Evolutionary conservation across 495 filamentous ascomycete species (phyloP), one percentile per base, ranked within the genome.

Genomic region (Penicillium maclennaniae): DNA sequence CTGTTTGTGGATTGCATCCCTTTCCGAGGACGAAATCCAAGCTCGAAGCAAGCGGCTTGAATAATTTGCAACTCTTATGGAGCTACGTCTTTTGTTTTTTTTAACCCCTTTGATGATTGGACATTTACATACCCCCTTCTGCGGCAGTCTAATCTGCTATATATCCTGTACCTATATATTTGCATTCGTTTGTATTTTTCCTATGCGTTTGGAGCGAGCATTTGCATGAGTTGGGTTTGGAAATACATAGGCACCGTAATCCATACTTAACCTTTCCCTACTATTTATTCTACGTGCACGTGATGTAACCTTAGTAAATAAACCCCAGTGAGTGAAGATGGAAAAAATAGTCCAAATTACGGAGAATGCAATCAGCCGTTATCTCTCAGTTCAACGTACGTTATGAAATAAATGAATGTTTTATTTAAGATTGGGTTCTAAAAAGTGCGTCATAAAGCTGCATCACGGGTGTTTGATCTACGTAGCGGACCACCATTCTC

Each of bases 1-100:
- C 58, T 97, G 92, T 69, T 79, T 99, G 45, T 99, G 95, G 95
- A 91, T 99, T 77, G 84, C 89, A 16, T 89, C 88, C 23, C 73
- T 99, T 38, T 80, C 76, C 17, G 95, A 99, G 58, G 89, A 90
- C 41, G 86, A 92, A 68, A 92, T 99, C 61, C 72, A 77, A 45
- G 61, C 67, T 42, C 67, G 77, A 51, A 87, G 83, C 57, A 82
- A 77, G 58, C 65, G 60, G 19, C 60, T 87, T 40, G 80, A 82
- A 54, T 79, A 58, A 70, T 42, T 23, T 54, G 16, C 53, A 37
- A 16, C 9, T 42, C 26, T 55, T 9, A 20, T 44, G 42, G 47
- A 23, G 39, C 23, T 37, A 26, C 14, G 44, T 56, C 47, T 54
- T 43, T 46, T 26, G 49, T 49, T 45, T 28, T 45, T 44, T 37